Base-by-base conservation (phyloP, 2,329 filamentous ascomycete genomes). In the Exophiala sp. region DNA sequence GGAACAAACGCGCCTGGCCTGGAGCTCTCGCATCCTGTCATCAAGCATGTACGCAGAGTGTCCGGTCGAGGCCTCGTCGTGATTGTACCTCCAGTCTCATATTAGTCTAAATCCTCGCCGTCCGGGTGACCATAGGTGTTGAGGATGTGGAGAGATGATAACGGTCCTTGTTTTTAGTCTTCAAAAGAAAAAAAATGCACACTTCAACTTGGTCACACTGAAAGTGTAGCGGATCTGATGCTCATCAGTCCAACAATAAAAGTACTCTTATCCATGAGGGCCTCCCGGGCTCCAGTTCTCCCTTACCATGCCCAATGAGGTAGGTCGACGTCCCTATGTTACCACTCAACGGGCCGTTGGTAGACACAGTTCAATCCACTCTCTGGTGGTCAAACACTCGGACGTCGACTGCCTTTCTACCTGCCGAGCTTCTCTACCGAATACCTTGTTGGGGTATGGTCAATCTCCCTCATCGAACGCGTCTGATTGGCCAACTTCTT, bases 371-470 rank as follows among this genome's bases (percentile, higher is more conserved):
- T 19, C 23, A 30, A 34, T 42, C 43, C 37, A 46, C 48, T 19
- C 22, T 21, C 8, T 24, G 19, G 19, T 14, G 38, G 38, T 24
- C 38, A 22, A n/a, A 34, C 13, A n/a, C 10, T 8, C 30, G 30
- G 14, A 6, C 30, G n/a, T 13, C 14, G 10, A 27, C 30, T 34
- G 6, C 39, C 11, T 4, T 18, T 42, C 19, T 13, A 43, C 40
- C 9, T 32, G 3, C 34, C 5, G 16, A 6, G 19, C n/a, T 43
- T 55, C 52, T 55, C 48, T 48, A 19, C 45, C 45, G 40, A 55
- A 48, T 45, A 43, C 30, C 52, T 39, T 22, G 23, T 48, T 55
- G 44, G 18, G 42, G 48, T 49, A 37, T 55, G 52, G 52, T 27
- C 21, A n/a, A 24, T 19, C 9, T 27, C 23, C 10, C 24, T 16